Percentiles rank a stretch among this genome's conserved stretches.
Evolutionary conservation across 495 filamentous ascomycete genomes (phyloP).

Genomic region (Aspergillus asperescens): DNA sequence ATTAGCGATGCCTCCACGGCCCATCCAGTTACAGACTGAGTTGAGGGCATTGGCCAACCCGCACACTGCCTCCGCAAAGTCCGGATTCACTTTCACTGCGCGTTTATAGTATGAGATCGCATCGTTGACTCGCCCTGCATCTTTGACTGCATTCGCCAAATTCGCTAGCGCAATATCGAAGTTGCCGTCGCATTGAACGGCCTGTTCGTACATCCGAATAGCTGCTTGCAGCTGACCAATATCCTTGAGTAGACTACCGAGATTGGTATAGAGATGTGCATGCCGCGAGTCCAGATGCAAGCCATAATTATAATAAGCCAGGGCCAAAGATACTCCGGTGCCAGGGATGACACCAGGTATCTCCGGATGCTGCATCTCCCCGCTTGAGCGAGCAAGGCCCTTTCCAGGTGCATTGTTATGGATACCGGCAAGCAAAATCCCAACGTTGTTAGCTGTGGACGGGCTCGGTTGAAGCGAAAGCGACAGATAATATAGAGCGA

Average conservation of each 20-base stretch:
- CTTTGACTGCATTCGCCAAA: conserved; percentile 96
- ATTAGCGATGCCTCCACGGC: conserved; percentile 76
- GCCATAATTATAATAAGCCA: conserved; percentile 94
- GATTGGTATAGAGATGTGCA: conserved; percentile 96
- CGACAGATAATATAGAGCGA: conserved; percentile 94
- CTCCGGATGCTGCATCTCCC: conserved; percentile 40
- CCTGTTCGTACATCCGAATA: conserved; percentile 96
- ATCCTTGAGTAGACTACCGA: conserved; percentile 93
- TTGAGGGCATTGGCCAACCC: conserved; percentile 94
- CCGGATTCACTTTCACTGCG: conserved; percentile 83
- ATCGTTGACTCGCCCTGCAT: conserved; percentile 86
- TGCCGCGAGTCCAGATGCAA: conserved; percentile 76
- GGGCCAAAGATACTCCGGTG: conserved; percentile 79
- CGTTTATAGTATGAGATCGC: conserved; percentile 89
- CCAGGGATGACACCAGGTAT: conserved; percentile 81
- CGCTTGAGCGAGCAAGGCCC: conserved; percentile 28
- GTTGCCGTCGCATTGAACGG: conserved; percentile 80
- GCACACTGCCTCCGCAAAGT: conserved; percentile 96
- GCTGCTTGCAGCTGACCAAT: conserved; percentile 88
- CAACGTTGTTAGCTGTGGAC: conserved; percentile 97
- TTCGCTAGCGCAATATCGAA: conserved; percentile 98
- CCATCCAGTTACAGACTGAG: conserved; percentile 93
- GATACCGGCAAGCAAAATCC: conserved; percentile 89
- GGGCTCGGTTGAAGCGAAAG: conserved; percentile 92
- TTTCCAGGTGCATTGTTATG: conserved; percentile 63